Evolutionary conservation across 441 rosid species (phyloP).

Genomic region (Iberis amara): DNA sequence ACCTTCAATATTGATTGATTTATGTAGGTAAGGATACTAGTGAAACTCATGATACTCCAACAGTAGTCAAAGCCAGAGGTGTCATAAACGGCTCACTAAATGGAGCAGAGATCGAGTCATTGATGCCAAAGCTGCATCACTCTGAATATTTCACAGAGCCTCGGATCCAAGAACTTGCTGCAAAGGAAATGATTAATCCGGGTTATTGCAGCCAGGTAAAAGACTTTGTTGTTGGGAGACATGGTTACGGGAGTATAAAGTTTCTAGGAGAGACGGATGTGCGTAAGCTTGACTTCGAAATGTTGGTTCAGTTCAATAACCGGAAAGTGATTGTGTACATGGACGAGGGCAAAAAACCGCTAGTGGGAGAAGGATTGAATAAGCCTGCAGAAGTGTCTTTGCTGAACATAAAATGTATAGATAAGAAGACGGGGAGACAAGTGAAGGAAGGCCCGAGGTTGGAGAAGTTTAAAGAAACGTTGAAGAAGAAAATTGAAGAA

Average conservation of each 20-base stretch:
- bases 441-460: slow-evolving; percentile 59
- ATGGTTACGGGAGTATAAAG: slow-evolving; percentile 79
- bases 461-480: slow-evolving; percentile 77
- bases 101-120: slow-evolving; percentile 59
- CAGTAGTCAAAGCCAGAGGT: slow-evolving; percentile 26
- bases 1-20: slow-evolving; percentile 15
- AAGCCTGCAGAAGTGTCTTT: slow-evolving; percentile 90
- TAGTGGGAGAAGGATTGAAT: slow-evolving; percentile 87
- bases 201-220: slow-evolving; percentile 67
- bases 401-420: slow-evolving; percentile 84
- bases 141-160: slow-evolving; percentile 90
- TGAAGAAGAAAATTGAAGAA: slow-evolving; percentile 76
- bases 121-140: slow-evolving; percentile 75
- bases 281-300: slow-evolving; percentile 68
- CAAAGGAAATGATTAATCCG: slow-evolving; percentile 78
- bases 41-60: slow-evolving; percentile 34
- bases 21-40: slow-evolving; percentile 42
- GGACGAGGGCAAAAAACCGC: slow-evolving; percentile 87
- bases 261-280: slow-evolving; percentile 90
- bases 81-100: slow-evolving; percentile 47
- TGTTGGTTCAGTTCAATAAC: slow-evolving; percentile 73
- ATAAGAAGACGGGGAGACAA: slow-evolving; percentile 66
- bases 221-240: slow-evolving; percentile 83
- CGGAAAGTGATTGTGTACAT: slow-evolving; percentile 88
- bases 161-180: slow-evolving; percentile 78